A percentile compares a stretch with the other conserved stretches of the same genome.
phyloP scores from a whole-genome alignment of 2,329 filamentous ascomycete species.

The Rhynchosporium graminicola region DNA sequence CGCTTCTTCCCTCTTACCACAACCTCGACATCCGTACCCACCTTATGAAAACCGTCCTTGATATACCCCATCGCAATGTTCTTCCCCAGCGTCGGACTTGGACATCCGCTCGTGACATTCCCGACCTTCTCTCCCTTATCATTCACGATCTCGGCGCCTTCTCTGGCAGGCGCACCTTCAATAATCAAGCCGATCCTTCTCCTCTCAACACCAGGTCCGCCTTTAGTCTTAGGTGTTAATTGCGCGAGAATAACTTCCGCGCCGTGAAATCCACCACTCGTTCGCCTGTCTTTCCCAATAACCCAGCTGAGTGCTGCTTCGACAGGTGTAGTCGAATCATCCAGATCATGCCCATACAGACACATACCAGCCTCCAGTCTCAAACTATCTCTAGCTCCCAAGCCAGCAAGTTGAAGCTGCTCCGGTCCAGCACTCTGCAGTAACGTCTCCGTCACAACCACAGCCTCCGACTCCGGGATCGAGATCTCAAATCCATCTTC shows the following conservation, averaged over 20 bases:
- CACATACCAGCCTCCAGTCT: constrained; percentile 98
- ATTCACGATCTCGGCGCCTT: constrained; percentile 77
- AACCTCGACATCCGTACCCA: constrained; percentile 65
- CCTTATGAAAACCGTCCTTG: constrained; percentile 66
- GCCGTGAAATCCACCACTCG: constrained; percentile 77
- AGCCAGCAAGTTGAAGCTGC: constrained; percentile 74
- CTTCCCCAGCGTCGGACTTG: constrained; percentile 79
- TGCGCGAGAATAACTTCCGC: constrained; percentile 76
- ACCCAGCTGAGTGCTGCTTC: constrained; percentile 74
- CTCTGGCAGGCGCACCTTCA: constrained; percentile 83
- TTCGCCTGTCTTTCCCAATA: constrained; percentile 74
- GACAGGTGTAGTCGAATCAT: constrained; percentile 73
- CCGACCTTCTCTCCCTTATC: constrained; percentile 70
- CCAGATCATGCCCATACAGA: constrained; percentile 97
- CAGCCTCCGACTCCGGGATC: constrained; percentile 67
- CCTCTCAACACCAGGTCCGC: constrained; percentile 67
- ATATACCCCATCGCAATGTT: constrained; percentile 95
- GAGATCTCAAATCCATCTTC: constrained; percentile 98
- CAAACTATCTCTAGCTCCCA: constrained; percentile 88
- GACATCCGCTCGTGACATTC: constrained; percentile 83
- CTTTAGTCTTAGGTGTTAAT: constrained; percentile 71
- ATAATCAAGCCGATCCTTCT: constrained; percentile 81
- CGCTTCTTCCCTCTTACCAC: constrained; percentile 66
- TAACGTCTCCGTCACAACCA: constrained; percentile 63
- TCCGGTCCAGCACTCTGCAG: constrained; percentile 55